Base-by-base conservation (phyloP, 2,329 filamentous ascomycete species). In the Talaromyces sp. region DNA sequence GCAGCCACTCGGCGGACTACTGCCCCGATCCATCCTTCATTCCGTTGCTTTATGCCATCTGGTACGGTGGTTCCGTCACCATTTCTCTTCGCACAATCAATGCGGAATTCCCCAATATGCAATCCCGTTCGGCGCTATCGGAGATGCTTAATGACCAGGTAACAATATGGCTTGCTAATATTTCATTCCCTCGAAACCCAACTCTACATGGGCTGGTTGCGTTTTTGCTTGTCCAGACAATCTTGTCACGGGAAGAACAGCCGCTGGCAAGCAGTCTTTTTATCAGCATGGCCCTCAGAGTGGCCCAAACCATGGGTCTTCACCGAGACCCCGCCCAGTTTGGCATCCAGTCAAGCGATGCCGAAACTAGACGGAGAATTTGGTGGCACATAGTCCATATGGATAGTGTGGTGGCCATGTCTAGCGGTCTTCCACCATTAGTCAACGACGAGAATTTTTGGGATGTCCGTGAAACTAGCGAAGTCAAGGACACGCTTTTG, bases 361-460 rank as follows among this genome's bases (percentile, higher is more conserved):
- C 79, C 3, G 79, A 81, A 64, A 73, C 76, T 50, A 72, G 79
- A 30, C 73, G 79, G 56, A 72, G 79, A 16, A 68, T 81, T 56
- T 81, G 79, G 79, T 81, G 78, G 78, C 79, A 81, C 63, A 79
- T 81, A 40, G 75, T 81, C 30, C 77, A 81, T 52, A 79, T 80
- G 70, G 78, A 81, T 64, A 71, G 78, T n/a, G 74, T 80, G 10
- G 76, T 82, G n/a, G 76, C 79, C 2, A 79, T 81, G 71, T 79
- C 79, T 4, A 80, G 78, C 56, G 80, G 80, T 2, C 69, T 82
- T 12, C 79, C 79, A 6, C 79, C 79, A 8, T 67, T 81, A 28
- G 76, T 82, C 14, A 75, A 75, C 40, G 78, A 80, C 42, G 79
- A 82, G 59, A 76, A 76, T 56, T 81, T 78, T 44, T 81, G 78